Percentiles rank a stretch among this genome's conserved stretches.
Evolutionary conservation across 495 filamentous ascomycete species (phyloP).

Genomic region (Echria macrotheca): DNA sequence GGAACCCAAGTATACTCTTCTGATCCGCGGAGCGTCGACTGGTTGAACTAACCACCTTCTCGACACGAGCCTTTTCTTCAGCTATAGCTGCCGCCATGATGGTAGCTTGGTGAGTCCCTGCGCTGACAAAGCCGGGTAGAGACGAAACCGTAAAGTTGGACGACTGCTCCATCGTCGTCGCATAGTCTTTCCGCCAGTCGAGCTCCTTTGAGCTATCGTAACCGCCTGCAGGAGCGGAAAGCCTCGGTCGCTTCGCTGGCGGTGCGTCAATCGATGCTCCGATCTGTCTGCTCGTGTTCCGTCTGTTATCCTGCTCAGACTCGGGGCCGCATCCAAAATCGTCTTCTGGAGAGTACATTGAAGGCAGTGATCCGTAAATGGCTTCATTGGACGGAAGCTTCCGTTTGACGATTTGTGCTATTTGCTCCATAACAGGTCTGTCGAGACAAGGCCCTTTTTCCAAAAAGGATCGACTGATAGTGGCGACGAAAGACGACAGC

Average conservation of each 20-base stretch:
- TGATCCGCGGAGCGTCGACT: constrained; percentile 34
- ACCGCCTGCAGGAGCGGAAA: constrained; percentile 20
- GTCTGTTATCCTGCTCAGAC: neutral
- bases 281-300: neutral
- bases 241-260: constrained; percentile 22
- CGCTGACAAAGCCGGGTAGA: constrained; percentile 40
- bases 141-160: constrained; percentile 36
- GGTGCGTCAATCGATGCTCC: constrained; percentile 7
- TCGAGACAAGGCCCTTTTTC: constrained; percentile 42
- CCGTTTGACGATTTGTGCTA: constrained; percentile 38
- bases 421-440: constrained; percentile 31
- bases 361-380: constrained; percentile 38
- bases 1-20: constrained; percentile 36
- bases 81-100: constrained; percentile 25
- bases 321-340: constrained; percentile 33
- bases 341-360: constrained; percentile 37
- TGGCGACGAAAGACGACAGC: constrained; percentile 36
- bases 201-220: constrained; percentile 29
- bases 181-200: constrained; percentile 25
- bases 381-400: constrained; percentile 31
- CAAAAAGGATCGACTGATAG: constrained; percentile 31
- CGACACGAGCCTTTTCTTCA: constrained; percentile 15
- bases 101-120: constrained; percentile 35
- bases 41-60: constrained; percentile 22
- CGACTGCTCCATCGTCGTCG: constrained; percentile 43